Conservation (phyloP, 257 asterid species). For the Catharanthus roseus region DNA sequence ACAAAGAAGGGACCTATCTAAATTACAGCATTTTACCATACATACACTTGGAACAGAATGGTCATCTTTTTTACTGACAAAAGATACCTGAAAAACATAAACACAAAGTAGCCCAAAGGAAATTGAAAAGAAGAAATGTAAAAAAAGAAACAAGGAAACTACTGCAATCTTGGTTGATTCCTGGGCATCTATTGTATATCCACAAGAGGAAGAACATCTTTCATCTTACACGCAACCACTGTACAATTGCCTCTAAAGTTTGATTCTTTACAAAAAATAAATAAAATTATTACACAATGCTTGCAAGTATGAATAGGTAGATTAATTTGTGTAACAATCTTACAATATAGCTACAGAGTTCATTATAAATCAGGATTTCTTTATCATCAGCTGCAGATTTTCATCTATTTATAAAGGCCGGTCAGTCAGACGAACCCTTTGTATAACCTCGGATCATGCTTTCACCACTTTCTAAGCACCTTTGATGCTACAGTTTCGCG, state of each 20-base stretch:
- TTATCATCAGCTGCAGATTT: neutral
- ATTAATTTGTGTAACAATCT: slow-evolving; percentile 11
- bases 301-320: slow-evolving; percentile 14
- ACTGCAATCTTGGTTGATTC: neutral
- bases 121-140: too few relatives aligned
- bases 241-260: slow-evolving; percentile 1
- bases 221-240: neutral
- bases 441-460: neutral
- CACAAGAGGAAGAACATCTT: neutral
- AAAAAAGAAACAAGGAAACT: neutral
- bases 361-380: slow-evolving; percentile 3
- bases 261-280: slow-evolving; percentile 10
- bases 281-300: slow-evolving; percentile 14
- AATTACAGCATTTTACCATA: too few relatives aligned
- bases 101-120: too few relatives aligned
- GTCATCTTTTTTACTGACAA: too few relatives aligned
- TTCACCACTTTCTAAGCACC: neutral
- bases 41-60: too few relatives aligned
- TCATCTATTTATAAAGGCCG: slow-evolving; percentile 15
- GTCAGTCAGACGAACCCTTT: slow-evolving; percentile 7
- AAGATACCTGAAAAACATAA: too few relatives aligned
- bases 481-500: neutral
- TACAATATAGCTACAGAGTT: neutral
- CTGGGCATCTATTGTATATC: slow-evolving; percentile 3
- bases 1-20: too few relatives aligned